Percentiles rank a stretch among this genome's conserved stretches.
Evolutionary conservation across 2,329 filamentous ascomycete genomes (phyloP).

Genomic region (Cryphonectria carpinicola): DNA sequence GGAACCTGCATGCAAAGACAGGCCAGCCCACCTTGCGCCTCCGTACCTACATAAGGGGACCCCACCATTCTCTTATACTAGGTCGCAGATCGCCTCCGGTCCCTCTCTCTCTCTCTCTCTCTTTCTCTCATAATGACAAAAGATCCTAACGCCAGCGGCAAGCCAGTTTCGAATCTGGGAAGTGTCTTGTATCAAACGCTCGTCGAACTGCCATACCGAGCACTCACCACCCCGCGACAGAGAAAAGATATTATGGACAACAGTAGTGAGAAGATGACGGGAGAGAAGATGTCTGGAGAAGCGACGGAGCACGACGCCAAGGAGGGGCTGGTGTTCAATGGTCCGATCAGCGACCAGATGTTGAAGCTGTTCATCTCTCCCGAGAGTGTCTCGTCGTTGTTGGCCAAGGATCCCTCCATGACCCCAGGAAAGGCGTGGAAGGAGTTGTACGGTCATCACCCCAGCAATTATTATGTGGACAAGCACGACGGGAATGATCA

Average conservation of each 20-base stretch:
- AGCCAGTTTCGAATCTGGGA: slow-evolving; percentile 17
- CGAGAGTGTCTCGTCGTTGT: slow-evolving; percentile 60
- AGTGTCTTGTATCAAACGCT: slow-evolving; percentile 36
- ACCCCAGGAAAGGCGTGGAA: slow-evolving; percentile 59
- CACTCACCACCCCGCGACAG: slow-evolving; percentile 36
- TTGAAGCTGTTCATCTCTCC: slow-evolving; percentile 55
- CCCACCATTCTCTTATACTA: background rate
- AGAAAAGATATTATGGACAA: slow-evolving; percentile 6
- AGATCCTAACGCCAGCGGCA: slow-evolving; percentile 20
- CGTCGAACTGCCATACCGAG: slow-evolving; percentile 38
- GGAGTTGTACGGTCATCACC: slow-evolving; percentile 51
- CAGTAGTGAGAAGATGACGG: slow-evolving; percentile 2
- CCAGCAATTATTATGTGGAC: slow-evolving; percentile 32
- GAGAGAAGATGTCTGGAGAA: slow-evolving; percentile 7
- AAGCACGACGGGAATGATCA: slow-evolving; percentile 43
- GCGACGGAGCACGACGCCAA: slow-evolving; percentile 18
- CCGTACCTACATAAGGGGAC: background rate
- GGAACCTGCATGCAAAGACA: slow-evolving; percentile 9
- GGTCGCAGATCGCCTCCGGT: background rate
- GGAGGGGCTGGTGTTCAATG: slow-evolving; percentile 17
- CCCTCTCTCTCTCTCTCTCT: no score
- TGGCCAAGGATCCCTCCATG: slow-evolving; percentile 58
- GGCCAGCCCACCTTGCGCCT: background rate
- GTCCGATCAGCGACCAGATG: slow-evolving; percentile 49
- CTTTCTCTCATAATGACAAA: slow-evolving; percentile 5